phyloP scores from a whole-genome alignment of 768 basidiomycete genomes.

The Hypholoma fasciculare region DNA sequence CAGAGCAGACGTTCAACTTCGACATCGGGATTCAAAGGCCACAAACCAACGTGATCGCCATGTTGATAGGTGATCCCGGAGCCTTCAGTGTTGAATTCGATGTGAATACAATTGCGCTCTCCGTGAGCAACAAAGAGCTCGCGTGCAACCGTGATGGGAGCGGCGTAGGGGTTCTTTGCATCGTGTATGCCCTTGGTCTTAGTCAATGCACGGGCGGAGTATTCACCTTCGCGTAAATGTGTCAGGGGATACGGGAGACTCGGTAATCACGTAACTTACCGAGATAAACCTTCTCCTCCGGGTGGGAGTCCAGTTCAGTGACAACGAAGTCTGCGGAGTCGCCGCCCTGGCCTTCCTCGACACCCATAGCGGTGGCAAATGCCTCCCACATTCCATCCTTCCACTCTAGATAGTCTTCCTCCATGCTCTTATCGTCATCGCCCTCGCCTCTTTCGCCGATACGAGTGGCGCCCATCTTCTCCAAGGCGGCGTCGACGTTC shows the following conservation, averaged over 20 bases:
- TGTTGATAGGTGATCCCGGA: conserved; percentile 99
- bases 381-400: conserved; percentile 97
- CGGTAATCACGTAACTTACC: conserved; percentile 46
- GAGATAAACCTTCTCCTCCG: conserved; percentile 89
- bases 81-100: conserved; percentile 92
- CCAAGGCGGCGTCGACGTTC: conserved; percentile 70
- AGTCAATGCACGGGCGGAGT: conserved; percentile 91
- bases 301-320: conserved; percentile 73
- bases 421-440: conserved; percentile 99
- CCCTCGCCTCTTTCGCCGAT: conserved; percentile 94
- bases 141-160: conserved; percentile 72
- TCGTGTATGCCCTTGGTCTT: conserved; percentile 96
- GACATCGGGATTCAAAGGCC: conserved; percentile 92
- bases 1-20: conserved; percentile 90
- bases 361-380: conserved; percentile 77
- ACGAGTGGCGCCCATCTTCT: conserved; percentile 78
- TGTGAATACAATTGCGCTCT: conserved; percentile 90
- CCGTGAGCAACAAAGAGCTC: conserved; percentile 80
- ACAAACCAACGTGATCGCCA: conserved; percentile 96
- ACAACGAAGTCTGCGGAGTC: conserved; percentile 95
- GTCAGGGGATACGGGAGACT: neutral
- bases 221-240: conserved; percentile 64
- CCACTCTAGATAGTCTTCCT: conserved; percentile 99
- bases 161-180: conserved; percentile 94
- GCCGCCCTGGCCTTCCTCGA: conserved; percentile 96